Evolutionary conservation across 2,329 filamentous ascomycete species (phyloP).

Genomic region (Cryphonectria nitschkei): DNA sequence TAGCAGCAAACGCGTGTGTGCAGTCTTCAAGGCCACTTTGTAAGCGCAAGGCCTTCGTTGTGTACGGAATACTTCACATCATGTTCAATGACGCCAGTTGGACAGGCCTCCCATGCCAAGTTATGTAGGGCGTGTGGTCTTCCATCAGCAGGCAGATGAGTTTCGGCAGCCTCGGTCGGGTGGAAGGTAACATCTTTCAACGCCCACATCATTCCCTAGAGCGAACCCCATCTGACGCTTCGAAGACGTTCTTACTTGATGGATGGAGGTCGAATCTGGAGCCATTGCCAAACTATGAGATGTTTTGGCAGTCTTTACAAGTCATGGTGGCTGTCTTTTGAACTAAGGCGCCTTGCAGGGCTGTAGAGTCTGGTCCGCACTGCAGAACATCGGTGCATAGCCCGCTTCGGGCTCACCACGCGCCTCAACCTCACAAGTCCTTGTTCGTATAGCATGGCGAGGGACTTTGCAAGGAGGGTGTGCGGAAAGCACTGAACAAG

Average conservation of each 20-base stretch:
- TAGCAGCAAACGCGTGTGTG: background rate
- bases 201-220: conserved; percentile 10
- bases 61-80: conserved; percentile 2
- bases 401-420: background rate
- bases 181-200: background rate
- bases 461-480: background rate
- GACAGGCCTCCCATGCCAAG: background rate
- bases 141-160: conserved; percentile 14
- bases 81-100: conserved; percentile 10
- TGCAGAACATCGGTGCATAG: background rate
- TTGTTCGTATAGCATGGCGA: background rate
- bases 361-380: background rate
- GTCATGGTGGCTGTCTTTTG: background rate
- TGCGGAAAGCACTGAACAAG: background rate
- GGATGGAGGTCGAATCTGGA: background rate
- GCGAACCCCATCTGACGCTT: background rate
- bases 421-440: background rate
- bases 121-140: conserved; percentile 8
- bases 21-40: conserved; percentile 1
- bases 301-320: background rate
- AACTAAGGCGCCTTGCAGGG: background rate
- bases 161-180: conserved; percentile 2
- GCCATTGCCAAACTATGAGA: background rate
- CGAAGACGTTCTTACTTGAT: background rate
- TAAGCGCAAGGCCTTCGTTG: conserved; percentile 6